phyloP scores from a whole-genome alignment of 768 basidiomycete species.

The Suillus discolor region DNA sequence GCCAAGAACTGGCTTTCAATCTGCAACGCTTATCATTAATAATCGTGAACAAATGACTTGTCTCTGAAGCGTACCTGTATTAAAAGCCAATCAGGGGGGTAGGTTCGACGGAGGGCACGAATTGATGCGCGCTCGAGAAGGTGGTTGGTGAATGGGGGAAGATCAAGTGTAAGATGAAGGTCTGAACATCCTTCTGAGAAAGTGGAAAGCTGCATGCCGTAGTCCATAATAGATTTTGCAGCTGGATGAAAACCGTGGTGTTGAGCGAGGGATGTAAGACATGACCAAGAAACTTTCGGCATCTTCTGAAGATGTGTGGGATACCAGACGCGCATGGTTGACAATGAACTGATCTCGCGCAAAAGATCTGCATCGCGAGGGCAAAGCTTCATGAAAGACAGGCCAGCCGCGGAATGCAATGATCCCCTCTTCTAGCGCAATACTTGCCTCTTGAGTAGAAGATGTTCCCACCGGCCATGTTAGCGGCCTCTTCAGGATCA shows the following conservation, averaged over 20 bases:
- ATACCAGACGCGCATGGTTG: constrained; percentile 40
- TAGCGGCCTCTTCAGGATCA: no score
- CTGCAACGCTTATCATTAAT: no score
- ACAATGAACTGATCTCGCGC: constrained; percentile 33
- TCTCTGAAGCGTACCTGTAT: no score
- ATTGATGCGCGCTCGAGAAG: not conserved
- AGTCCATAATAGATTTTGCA: not conserved
- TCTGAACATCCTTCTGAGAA: not conserved
- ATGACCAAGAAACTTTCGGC: constrained; percentile 34
- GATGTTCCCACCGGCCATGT: no score
- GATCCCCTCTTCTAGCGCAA: no score
- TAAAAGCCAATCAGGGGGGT: no score
- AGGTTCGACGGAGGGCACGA: no score
- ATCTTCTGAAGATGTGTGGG: constrained; percentile 39
- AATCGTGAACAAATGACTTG: no score
- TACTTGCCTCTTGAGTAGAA: no score
- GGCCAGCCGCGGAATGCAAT: constrained; percentile 39
- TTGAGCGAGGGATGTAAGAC: not conserved
- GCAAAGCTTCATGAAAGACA: constrained; percentile 42
- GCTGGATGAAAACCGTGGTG: not conserved
- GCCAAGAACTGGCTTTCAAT: no score
- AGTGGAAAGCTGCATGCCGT: not conserved
- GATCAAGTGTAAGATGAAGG: not conserved
- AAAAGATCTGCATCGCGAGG: constrained; percentile 35
- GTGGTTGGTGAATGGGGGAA: not conserved